These are phyloP conservation scores for Xylaria sp. DNA, from an alignment of 2,329 filamentous ascomycete genomes.

Conservation along the genomic window DNA sequence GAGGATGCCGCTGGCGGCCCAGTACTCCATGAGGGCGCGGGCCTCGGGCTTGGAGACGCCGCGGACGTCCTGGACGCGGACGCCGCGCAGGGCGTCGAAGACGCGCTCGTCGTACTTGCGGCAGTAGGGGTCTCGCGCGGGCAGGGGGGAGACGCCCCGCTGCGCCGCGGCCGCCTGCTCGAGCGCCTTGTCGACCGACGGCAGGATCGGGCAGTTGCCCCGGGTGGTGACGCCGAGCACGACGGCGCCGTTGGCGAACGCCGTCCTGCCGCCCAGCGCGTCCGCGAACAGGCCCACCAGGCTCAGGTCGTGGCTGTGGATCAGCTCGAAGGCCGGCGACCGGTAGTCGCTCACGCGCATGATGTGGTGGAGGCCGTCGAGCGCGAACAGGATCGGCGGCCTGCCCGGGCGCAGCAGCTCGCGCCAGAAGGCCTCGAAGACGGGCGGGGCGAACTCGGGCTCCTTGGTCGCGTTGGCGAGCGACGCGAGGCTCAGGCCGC, in stretches of 20 bases:
- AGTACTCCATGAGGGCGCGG: slow-evolving; percentile 86
- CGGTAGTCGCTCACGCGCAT: slow-evolving; percentile 81
- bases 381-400: slow-evolving; percentile 66
- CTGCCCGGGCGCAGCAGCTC: slow-evolving; percentile 65
- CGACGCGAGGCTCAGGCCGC: slow-evolving; percentile 64
- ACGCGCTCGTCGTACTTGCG: slow-evolving; percentile 60
- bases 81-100: slow-evolving; percentile 54
- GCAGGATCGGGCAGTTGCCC: slow-evolving; percentile 67
- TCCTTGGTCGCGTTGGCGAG: slow-evolving; percentile 74
- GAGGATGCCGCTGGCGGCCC: slow-evolving; percentile 81
- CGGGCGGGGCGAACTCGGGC: slow-evolving; percentile 75
- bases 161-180: slow-evolving; percentile 54
- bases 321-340: slow-evolving; percentile 66
- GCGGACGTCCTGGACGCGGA: slow-evolving; percentile 59
- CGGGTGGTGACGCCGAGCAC: slow-evolving; percentile 74
- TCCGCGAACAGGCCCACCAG: slow-evolving; percentile 76
- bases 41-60: slow-evolving; percentile 77
- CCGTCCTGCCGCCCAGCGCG: slow-evolving; percentile 63
- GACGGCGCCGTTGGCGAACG: slow-evolving; percentile 73
- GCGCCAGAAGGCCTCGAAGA: slow-evolving; percentile 79
- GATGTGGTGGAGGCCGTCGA: slow-evolving; percentile 81
- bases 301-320: slow-evolving; percentile 85
- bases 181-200: slow-evolving; percentile 71
- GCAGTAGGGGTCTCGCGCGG: slow-evolving; percentile 55
- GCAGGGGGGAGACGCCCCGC: slow-evolving; percentile 36